Conservation (phyloP, 768 basidiomycete genomes). For the Tulasnella sp. region DNA sequence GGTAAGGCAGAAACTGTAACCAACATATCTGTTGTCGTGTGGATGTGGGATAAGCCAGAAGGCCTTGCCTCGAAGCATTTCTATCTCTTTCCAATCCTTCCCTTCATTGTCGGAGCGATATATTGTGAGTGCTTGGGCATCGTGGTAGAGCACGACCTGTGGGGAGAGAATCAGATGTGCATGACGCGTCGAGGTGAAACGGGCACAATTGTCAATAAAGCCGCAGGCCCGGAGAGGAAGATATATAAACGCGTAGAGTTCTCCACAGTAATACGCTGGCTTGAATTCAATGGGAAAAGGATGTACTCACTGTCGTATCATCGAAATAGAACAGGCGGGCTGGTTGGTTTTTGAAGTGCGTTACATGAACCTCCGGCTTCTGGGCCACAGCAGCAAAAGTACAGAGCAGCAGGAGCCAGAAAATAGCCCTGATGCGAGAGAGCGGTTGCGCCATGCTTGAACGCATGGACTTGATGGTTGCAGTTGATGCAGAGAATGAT, state of each 20-base stretch:
- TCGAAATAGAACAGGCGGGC: conserved; percentile 84
- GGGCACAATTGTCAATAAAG: neutral
- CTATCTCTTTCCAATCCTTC: conserved; percentile 51
- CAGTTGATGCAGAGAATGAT: neutral
- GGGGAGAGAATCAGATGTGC: neutral
- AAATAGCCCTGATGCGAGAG: neutral
- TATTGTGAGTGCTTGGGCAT: conserved; percentile 57
- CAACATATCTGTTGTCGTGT: conserved; percentile 64
- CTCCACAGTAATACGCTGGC: neutral
- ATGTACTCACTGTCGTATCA: conserved; percentile 66
- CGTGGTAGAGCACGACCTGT: conserved; percentile 74
- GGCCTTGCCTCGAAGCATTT: conserved; percentile 52
- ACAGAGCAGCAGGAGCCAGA: neutral
- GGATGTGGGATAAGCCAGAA: conserved; percentile 80
- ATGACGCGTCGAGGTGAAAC: neutral
- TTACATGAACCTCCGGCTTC: conserved; percentile 31
- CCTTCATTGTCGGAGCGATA: conserved; percentile 85
- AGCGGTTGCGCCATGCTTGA: neutral
- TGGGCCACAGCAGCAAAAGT: conserved; percentile 10
- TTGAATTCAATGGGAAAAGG: neutral
- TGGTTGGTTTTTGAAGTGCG: conserved; percentile 61
- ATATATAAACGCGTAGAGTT: neutral
- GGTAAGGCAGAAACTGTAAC: conserved; percentile 26
- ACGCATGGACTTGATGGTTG: neutral
- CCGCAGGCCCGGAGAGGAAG: neutral